phyloP scores from a whole-genome alignment of 495 filamentous ascomycete genomes.

The Elasticomyces elasticus region DNA sequence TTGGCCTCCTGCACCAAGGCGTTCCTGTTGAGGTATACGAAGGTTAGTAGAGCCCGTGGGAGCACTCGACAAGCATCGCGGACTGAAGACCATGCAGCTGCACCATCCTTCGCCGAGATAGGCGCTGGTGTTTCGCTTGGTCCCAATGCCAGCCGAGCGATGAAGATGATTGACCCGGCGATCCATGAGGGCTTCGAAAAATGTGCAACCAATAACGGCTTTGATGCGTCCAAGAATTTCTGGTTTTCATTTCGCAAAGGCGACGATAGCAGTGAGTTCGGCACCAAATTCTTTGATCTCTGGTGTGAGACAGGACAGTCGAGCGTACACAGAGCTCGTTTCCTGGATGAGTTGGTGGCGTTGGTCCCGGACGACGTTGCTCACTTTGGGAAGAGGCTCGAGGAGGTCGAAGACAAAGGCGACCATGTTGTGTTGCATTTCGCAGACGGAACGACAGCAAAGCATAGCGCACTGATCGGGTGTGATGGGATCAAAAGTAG shows the following conservation, averaged over 20 bases:
- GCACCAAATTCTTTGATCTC: slow-evolving; percentile 28
- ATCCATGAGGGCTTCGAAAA: slow-evolving; percentile 37
- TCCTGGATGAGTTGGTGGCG: slow-evolving; percentile 49
- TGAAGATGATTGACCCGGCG: slow-evolving; percentile 41
- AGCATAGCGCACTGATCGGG: slow-evolving; percentile 38
- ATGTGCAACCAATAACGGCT: slow-evolving; percentile 28
- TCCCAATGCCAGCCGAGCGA: slow-evolving; percentile 48
- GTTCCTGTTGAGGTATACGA: slow-evolving; percentile 24
- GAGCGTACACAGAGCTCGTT: slow-evolving; percentile 48
- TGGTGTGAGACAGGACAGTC: slow-evolving; percentile 22
- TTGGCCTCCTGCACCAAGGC: slow-evolving; percentile 21
- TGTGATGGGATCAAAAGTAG: slow-evolving; percentile 50
- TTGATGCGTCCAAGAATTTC: slow-evolving; percentile 9
- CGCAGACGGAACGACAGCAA: slow-evolving; percentile 42
- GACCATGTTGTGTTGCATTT: slow-evolving; percentile 40
- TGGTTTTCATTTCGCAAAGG: slow-evolving; percentile 28
- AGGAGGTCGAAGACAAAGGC: slow-evolving; percentile 22
- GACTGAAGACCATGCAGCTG: slow-evolving; percentile 9
- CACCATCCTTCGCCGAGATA: slow-evolving; percentile 35
- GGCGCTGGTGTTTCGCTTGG: slow-evolving; percentile 55
- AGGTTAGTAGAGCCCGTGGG: neutral
- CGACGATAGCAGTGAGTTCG: slow-evolving; percentile 20
- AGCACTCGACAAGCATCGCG: neutral
- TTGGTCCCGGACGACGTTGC: slow-evolving; percentile 41
- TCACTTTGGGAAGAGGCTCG: slow-evolving; percentile 35